Percentiles rank a stretch among this genome's conserved stretches.
phyloP scores from a whole-genome alignment of 2,329 filamentous ascomycete genomes.

The Colletotrichum neosansevieriae region DNA sequence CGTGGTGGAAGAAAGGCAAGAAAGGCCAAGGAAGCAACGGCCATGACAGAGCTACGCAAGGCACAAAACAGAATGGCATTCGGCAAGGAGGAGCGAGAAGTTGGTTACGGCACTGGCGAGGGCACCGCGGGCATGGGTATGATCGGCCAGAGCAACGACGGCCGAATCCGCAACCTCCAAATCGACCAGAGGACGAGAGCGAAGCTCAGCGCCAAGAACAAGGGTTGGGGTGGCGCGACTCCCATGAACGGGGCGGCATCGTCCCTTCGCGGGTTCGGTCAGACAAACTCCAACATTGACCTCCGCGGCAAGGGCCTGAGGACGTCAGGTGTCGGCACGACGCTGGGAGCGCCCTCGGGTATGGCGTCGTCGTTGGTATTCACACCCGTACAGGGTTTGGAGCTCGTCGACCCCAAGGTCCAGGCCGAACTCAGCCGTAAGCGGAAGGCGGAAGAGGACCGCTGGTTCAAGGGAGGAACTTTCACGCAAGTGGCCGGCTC shows the following conservation, averaged over 20 bases:
- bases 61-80: slow-evolving; percentile 97
- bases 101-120: slow-evolving; percentile 89
- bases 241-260: slow-evolving; percentile 77
- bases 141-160: slow-evolving; percentile 90
- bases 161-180: slow-evolving; percentile 88
- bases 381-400: slow-evolving; percentile 92
- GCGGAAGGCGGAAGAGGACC: slow-evolving; percentile 91
- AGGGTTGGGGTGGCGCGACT: slow-evolving; percentile 88
- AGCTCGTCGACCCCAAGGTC: slow-evolving; percentile 93
- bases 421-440: slow-evolving; percentile 90
- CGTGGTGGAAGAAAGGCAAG: slow-evolving; percentile 89
- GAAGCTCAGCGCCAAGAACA: slow-evolving; percentile 94
- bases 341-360: slow-evolving; percentile 63
- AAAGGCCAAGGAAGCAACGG: slow-evolving; percentile 95
- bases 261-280: slow-evolving; percentile 83
- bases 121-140: slow-evolving; percentile 91
- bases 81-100: slow-evolving; percentile 93
- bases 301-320: slow-evolving; percentile 84
- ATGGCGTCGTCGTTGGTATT: slow-evolving; percentile 92
- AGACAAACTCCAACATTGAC: slow-evolving; percentile 72
- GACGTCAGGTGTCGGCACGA: slow-evolving; percentile 83
- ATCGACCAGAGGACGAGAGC: slow-evolving; percentile 94
- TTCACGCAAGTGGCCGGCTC: slow-evolving; percentile 84
- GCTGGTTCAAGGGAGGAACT: slow-evolving; percentile 97
- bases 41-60: slow-evolving; percentile 96